Base-by-base conservation (phyloP, 1,139 yeast species). In the Suhomyces yuchorum region DNA sequence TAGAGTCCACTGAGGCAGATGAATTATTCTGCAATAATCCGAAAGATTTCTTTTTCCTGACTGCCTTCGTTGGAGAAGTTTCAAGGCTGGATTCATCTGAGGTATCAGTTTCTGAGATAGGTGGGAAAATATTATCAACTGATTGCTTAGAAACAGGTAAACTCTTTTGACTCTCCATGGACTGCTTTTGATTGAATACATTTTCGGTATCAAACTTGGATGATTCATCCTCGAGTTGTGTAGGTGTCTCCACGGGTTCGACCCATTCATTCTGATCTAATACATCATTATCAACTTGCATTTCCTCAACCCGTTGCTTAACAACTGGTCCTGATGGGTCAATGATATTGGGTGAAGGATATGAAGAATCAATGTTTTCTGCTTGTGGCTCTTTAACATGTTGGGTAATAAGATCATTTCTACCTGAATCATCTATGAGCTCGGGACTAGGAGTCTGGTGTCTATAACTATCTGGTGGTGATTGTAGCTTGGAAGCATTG, bases 1-100 rank as follows among this genome's bases (percentile, higher is more conserved):
- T 26, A 3, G 50, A 43, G n/a, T 47, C 52, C 11, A 44, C 28
- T 18, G 37, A 36, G 8, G 42, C 23, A 14, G 15, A 11, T 2
- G 47, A 37, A 40, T 52, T 49, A 49, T 56, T 57, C 9, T 50
- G 56, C 14, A 63, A 51, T 7, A 59, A 43, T 2, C 67, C 69
- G 52, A 66, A 63, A 5, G 66, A 60, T 49, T 65, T 65, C 55
- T 62, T 65, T 41, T 58, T 60, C 30, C 52, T 56, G 32, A 51
- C 35, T 28, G 44, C 48, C 42, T 54, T 58, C 8, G 54, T 54
- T 11, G 62, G 58, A 1, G 64, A 54, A 2, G 58, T 53, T 17
- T 56, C 63, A 8, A 56, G 35, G 28, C 60, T 56, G 2, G 56
- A 48, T 2, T 45, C 54, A 20, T 47, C 51, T 6, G 51, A 52